A percentile compares a stretch with the other conserved stretches of the same genome.
Evolutionary conservation across 495 filamentous ascomycete species (phyloP).

Genomic region (Umbilicaria muhlenbergii): DNA sequence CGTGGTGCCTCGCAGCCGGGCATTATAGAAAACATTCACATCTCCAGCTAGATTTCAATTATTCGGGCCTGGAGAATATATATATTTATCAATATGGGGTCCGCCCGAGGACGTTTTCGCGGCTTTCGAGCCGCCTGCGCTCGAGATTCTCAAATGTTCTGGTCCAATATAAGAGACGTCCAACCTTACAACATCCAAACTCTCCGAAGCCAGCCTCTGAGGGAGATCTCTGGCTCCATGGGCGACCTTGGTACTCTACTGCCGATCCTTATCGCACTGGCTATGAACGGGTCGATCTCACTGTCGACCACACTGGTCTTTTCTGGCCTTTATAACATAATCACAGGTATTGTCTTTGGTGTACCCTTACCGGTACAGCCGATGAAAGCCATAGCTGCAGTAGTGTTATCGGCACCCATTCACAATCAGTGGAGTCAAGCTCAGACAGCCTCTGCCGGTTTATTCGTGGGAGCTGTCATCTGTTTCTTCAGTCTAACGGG

Average conservation of each 20-base stretch:
- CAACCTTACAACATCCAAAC: constrained; percentile 28
- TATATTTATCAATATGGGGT: constrained; percentile 17
- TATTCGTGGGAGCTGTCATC: constrained; percentile 56
- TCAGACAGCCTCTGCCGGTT: constrained; percentile 62
- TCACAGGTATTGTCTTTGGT: constrained; percentile 68
- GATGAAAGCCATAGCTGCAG: constrained; percentile 84
- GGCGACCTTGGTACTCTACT: constrained; percentile 87
- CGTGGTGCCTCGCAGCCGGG: constrained; percentile 19
- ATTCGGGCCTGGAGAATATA: constrained; percentile 16
- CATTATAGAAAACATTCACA: constrained; percentile 21
- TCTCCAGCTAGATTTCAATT: constrained; percentile 20
- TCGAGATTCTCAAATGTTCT: too few relatives aligned
- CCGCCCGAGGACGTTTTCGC: constrained; percentile 4
- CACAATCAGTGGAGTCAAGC: constrained; percentile 23
- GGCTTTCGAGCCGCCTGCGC: too few relatives aligned
- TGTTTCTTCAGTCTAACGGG: constrained; percentile 64
- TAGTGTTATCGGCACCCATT: constrained; percentile 57
- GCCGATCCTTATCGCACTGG: constrained; percentile 72
- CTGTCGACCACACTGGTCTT: constrained; percentile 76
- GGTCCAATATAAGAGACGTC: too few relatives aligned
- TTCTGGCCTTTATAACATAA: constrained; percentile 70
- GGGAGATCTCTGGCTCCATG: constrained; percentile 78
- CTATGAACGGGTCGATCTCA: constrained; percentile 56
- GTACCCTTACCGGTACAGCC: constrained; percentile 78
- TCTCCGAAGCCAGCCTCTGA: constrained; percentile 41